Base-by-base conservation (phyloP, 495 filamentous ascomycete species). In the Beverwykella pulmonaria region DNA sequence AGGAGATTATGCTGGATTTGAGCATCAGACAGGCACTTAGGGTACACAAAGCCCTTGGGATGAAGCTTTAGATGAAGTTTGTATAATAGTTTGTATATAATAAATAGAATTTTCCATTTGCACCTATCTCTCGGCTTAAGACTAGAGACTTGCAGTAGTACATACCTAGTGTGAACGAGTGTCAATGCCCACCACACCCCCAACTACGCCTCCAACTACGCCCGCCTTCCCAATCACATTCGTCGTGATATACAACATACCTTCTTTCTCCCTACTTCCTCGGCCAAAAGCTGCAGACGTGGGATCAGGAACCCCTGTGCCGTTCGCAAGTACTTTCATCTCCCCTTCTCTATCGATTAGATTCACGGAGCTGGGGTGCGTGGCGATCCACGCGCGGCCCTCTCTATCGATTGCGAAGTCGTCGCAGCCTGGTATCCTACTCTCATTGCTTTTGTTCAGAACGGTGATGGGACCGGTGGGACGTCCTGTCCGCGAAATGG, bases 1-100 rank as follows among this genome's bases (percentile, higher is more conserved):
- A 98, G 80, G 94, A 98, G 84, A 98, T 98, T 64, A 98, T 98
- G 94, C 79, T 97, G 68, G 94, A 98, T 81, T 78, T 98, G 71
- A 96, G 91, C 77, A 97, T 98, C 77, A 83, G 94, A 65, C 94
- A 98, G 82, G 89, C 89, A 71, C 75, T 97, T 82, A 86, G 85
- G 77, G 94, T 98, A 34, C 90, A 92, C 66, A 87, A 96, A 82
- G 88, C 87, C 71, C 79, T 97, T 76, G 94, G 94, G 2, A 97
- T 98, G 93, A 98, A 97, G 83, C 75, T 98, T 72, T 98, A 88
- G 78, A 30, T 1, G 41, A 26, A 32, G 8, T 52, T 26, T 26
- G 48, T 50, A 50, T 5, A 19, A 50, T 50, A 23, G 2, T 50
- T 9, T 23, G 6, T n/a, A n/a, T 44, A n/a, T 44, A 44, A 44